Conservation (phyloP, 768 basidiomycete genomes). For the Glaciozyma martinii region DNA sequence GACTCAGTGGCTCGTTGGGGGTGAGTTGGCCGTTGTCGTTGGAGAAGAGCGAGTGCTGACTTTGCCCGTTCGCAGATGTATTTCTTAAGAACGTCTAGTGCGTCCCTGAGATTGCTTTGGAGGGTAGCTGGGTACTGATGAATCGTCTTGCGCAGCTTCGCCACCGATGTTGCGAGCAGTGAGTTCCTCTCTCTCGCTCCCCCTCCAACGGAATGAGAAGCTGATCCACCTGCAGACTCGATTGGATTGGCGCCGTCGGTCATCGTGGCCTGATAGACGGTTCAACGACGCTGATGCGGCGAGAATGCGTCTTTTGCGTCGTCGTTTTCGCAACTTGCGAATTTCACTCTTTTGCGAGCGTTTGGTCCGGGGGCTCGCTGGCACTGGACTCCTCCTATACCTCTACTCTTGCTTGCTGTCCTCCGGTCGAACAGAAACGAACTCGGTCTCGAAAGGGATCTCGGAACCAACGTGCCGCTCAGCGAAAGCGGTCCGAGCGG, state of each 20-base stretch:
- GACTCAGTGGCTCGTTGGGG: slow-evolving; percentile 62
- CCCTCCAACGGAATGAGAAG: background rate
- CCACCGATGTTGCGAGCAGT: slow-evolving; percentile 30
- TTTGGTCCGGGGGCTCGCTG: too few relatives aligned
- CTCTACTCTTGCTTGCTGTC: too few relatives aligned
- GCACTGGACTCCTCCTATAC: too few relatives aligned
- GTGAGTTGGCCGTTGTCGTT: slow-evolving; percentile 50
- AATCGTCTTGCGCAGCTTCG: slow-evolving; percentile 15
- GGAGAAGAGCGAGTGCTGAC: slow-evolving; percentile 1
- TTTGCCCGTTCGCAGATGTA: background rate
- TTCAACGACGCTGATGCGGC: too few relatives aligned
- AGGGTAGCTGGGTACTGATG: background rate
- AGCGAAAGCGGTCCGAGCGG: too few relatives aligned
- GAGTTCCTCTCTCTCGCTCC: background rate
- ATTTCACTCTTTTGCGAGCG: too few relatives aligned
- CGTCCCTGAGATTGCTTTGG: background rate
- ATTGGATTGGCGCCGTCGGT: background rate
- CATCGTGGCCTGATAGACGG: too few relatives aligned
- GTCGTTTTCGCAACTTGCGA: too few relatives aligned
- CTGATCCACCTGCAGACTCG: background rate
- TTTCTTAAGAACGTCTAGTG: background rate
- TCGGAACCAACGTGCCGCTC: too few relatives aligned
- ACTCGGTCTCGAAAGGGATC: too few relatives aligned
- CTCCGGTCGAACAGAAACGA: too few relatives aligned
- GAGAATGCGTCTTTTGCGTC: too few relatives aligned